Evolutionary conservation across 768 basidiomycete species (phyloP).

Genomic region (Leucosporidium scottii): DNA sequence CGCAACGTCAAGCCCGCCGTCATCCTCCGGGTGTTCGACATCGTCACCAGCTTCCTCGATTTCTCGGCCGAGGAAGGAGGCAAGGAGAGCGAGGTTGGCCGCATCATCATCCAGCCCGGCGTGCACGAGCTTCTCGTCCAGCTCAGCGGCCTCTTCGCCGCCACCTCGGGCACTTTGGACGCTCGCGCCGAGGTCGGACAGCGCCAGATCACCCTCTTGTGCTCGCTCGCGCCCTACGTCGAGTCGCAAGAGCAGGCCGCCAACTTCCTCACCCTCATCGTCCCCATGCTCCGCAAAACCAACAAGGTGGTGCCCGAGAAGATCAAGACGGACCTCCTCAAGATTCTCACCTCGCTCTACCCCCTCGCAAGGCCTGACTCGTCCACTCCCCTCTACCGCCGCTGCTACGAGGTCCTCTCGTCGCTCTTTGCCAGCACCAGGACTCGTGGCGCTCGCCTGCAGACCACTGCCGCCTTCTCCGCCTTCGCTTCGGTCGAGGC

Average conservation of each 20-base stretch:
- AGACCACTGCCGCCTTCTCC: conserved; percentile 61
- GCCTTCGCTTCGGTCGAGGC: conserved; percentile 50
- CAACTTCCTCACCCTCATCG: conserved; percentile 62
- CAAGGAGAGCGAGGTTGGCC: conserved; percentile 45
- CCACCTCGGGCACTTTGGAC: conserved; percentile 47
- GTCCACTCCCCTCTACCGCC: conserved; percentile 39
- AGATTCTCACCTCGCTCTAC: conserved; percentile 60
- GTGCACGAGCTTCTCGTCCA: conserved; percentile 64
- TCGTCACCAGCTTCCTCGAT: conserved; percentile 59
- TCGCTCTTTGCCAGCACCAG: conserved; percentile 70
- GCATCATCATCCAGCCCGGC: conserved; percentile 59
- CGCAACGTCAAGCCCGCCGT: conserved; percentile 81
- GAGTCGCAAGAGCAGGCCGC: conserved; percentile 63
- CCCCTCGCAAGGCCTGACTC: conserved; percentile 44
- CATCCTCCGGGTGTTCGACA: conserved; percentile 71
- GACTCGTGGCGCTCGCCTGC: conserved; percentile 61
- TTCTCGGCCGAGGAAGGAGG: conserved; percentile 52
- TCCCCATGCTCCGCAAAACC: conserved; percentile 72
- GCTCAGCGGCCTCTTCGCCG: conserved; percentile 60
- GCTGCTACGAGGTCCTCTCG: conserved; percentile 57
- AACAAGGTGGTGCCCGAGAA: conserved; percentile 72
- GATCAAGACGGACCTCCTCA: conserved; percentile 72
- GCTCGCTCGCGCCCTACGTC: conserved; percentile 67
- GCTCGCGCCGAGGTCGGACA: conserved; percentile 54
- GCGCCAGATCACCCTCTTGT: conserved; percentile 73